Percentiles rank a stretch among this genome's conserved stretches.
Evolutionary conservation across 208 protist genomes (phyloP).

Genomic region (Naegleria lovaniensis): DNA sequence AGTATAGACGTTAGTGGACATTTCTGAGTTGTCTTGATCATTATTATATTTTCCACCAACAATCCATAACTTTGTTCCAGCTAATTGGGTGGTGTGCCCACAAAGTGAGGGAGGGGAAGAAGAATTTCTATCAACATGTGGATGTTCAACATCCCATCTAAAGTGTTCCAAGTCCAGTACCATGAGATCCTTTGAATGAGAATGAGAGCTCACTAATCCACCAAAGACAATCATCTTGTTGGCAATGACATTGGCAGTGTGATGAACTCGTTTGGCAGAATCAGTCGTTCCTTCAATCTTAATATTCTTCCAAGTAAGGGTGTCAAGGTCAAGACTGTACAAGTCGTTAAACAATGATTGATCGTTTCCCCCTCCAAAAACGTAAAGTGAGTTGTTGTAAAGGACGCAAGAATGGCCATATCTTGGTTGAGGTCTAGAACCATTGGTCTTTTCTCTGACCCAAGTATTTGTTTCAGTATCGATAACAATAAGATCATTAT

Average conservation of each 20-base stretch:
- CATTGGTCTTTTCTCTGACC: not conserved
- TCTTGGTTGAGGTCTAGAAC: not conserved
- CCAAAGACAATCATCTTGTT: slow-evolving; percentile 29
- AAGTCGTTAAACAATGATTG: slow-evolving; percentile 15
- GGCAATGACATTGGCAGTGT: not conserved
- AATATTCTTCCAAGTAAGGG: not conserved
- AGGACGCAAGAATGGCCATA: not conserved
- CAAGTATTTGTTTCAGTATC: not conserved
- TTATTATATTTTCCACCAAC: not conserved
- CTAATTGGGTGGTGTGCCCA: not conserved
- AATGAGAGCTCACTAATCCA: not conserved
- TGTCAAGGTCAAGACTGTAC: not conserved
- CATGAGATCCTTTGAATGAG: not conserved
- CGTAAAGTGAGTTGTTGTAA: not conserved
- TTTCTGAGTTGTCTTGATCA: not conserved
- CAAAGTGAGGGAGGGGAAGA: not conserved
- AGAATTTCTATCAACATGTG: not conserved
- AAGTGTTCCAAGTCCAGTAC: slow-evolving; percentile 6
- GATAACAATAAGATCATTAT: not conserved
- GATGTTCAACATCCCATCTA: not conserved
- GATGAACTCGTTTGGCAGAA: not conserved
- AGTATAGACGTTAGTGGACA: not conserved
- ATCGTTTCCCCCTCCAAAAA: slow-evolving; percentile 28
- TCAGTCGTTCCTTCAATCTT: not conserved
- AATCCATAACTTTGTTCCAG: not conserved